Base-by-base conservation (phyloP, 768 basidiomycete species). In the Pleurotus eryngii region DNA sequence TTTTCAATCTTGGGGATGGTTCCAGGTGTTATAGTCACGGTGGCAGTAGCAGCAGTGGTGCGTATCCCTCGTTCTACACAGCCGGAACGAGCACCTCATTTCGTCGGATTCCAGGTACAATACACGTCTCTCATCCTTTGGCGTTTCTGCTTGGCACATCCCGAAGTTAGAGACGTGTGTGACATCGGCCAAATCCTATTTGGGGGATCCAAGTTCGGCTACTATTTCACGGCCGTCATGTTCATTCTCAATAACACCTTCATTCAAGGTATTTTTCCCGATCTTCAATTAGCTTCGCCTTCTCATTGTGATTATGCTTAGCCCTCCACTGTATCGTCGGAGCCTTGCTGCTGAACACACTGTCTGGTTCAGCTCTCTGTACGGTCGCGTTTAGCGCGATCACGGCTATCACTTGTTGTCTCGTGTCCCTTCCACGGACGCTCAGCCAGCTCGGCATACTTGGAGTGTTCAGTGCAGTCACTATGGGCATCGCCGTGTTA, bases 201-300 rank as follows among this genome's bases (percentile, higher is more conserved):
- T 51, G 74, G 76, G 9, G 75, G 79, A 35, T 79, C 79, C 0
- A 60, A 76, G 42, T 57, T 74, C 46, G 81, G 79, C 2, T 82
- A 80, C 66, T 79, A 82, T 50, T 60, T 75, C 30, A 81, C 81
- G 1, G 77, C 75, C 3, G 66, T 80, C 27, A 79, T 84, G 69
- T 77, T 84, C 64, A 67, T 82, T 47, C 65, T 80, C 45, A 84
- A 84, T 68, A 83, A 82, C 64, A 78, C 77, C 15, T 81, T 81
- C 68, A 81, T 80, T 40, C 78, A 79, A 73, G 80, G 78, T 70
- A 17, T 3, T 61, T 57, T 12, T 18, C 17, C 24, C 5, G 12
- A 30, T 15, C 56, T 60, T 17, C n/a, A 3, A 17, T 17, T 35
- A 18, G 1, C 11, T 26, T 2, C 40, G n/a, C 22, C 4, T 18